These are phyloP conservation scores for Penicillium digitatum DNA, from an alignment of 2,329 filamentous ascomycete genomes.

Conservation along the genomic window DNA sequence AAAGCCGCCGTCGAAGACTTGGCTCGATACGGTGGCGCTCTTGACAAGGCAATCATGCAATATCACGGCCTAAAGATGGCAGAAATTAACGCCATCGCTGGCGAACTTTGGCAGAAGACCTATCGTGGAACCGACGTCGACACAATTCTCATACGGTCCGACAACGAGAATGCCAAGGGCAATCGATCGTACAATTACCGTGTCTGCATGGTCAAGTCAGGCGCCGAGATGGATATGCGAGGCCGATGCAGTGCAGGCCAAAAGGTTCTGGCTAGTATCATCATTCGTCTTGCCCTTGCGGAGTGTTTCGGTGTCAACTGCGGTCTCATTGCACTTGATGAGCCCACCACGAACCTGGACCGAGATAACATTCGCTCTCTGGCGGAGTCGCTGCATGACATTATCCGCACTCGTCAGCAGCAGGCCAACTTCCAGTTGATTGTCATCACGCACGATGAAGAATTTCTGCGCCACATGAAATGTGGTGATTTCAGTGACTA, in stretches of 20 bases:
- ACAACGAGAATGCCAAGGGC: constrained; percentile 70
- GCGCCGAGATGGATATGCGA: constrained; percentile 98
- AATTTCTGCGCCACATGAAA: constrained; percentile 89
- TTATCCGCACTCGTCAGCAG: constrained; percentile 75
- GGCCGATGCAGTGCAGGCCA: constrained; percentile 95
- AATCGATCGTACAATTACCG: constrained; percentile 94
- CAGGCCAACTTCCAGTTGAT: constrained; percentile 97
- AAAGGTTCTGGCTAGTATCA: constrained; percentile 93
- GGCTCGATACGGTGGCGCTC: constrained; percentile 71
- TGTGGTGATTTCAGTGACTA: constrained; percentile 89
- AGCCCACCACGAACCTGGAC: constrained; percentile 96
- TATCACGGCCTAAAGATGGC: constrained; percentile 97
- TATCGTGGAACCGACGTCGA: constrained; percentile 98
- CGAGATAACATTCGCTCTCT: constrained; percentile 89
- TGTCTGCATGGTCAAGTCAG: constrained; percentile 95
- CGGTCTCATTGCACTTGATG: constrained; percentile 91
- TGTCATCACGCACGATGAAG: constrained; percentile 97
- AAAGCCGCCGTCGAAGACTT: constrained; percentile 91
- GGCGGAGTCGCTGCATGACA: constrained; percentile 76
- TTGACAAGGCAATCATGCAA: constrained; percentile 96
- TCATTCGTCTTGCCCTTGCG: constrained; percentile 91
- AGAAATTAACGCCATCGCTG: constrained; percentile 91
- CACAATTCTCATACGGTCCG: constrained; percentile 89
- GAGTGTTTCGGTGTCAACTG: constrained; percentile 97
- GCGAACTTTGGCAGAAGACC: constrained; percentile 93